Percentiles rank a stretch among this genome's conserved stretches.
phyloP scores from a whole-genome alignment of 148 eudicot genomes.

The Polygonum aviculare region DNA sequence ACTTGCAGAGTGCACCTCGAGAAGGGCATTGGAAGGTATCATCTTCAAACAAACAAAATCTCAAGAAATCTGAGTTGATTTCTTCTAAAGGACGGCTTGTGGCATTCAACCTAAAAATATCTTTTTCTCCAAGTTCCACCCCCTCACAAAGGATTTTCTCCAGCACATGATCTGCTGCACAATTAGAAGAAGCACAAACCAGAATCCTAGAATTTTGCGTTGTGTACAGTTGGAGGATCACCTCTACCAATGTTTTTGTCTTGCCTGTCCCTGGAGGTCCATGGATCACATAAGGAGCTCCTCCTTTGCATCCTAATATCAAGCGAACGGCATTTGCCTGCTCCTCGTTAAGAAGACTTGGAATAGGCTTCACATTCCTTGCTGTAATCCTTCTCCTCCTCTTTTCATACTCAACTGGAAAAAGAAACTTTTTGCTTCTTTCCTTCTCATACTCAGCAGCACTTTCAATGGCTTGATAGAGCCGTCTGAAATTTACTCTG shows the following conservation, averaged over 20 bases:
- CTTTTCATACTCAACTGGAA: slow-evolving; percentile 31
- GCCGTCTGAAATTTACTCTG: slow-evolving; percentile 52
- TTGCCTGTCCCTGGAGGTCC: slow-evolving; percentile 99
- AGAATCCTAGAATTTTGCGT: slow-evolving; percentile 30
- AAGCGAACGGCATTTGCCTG: slow-evolving; percentile 50
- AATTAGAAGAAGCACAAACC: slow-evolving; percentile 89
- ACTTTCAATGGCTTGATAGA: slow-evolving; percentile 64
- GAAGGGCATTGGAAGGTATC: slow-evolving; percentile 50
- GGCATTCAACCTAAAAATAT: slow-evolving; percentile 86
- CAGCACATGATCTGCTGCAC: slow-evolving; percentile 82
- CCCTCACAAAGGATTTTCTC: slow-evolving; percentile 35
- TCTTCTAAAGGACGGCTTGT: slow-evolving; percentile 57
- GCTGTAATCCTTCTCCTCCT: slow-evolving; percentile 33
- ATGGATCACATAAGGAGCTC: slow-evolving; percentile 68
- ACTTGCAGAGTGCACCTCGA: slow-evolving; percentile 20
- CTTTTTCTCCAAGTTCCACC: slow-evolving; percentile 20
- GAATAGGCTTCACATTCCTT: slow-evolving; percentile 30
- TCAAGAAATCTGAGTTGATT: slow-evolving; percentile 32
- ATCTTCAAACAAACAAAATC: slow-evolving; percentile 48
- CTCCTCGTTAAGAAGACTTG: slow-evolving; percentile 60
- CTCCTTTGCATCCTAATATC: slow-evolving; percentile 70
- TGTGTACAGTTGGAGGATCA: slow-evolving; percentile 59
- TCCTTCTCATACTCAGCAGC: slow-evolving; percentile 23
- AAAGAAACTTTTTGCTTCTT: slow-evolving; percentile 44
- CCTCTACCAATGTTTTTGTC: slow-evolving; percentile 73